Evolutionary conservation across 306 rosid genomes (phyloP), one percentile per base, ranked within the genome.

Genomic region (Hippophae tibetana): DNA sequence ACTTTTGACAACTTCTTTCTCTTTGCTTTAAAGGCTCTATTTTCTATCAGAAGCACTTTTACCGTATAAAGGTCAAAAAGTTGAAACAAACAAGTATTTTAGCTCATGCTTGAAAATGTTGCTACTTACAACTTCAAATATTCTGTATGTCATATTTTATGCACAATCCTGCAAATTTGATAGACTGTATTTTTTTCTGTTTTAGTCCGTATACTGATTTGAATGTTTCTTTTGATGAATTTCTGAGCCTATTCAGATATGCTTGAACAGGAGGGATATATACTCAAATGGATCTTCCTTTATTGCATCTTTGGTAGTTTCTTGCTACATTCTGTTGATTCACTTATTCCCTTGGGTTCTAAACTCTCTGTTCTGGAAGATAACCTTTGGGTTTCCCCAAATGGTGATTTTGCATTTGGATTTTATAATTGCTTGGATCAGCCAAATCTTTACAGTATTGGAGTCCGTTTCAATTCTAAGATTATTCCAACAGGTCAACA

Each of bases 351-450:
- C 1, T 66, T 89, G 73, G 94, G 78, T 68, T 89, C 94, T 4
- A 81, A 79, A 62, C 78, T 89, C 64, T 73, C 72, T 57, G 83
- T 69, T 38, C 69, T 38, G 13, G 88, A 77, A 13, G 73, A 67
- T 66, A 68, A 69, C 51, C 57, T 8, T 51, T 89, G 96, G 94
- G 67, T 79, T 77, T 89, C 94, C 65, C 57, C 84, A 9, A 83
- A 77, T 72, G 88, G 90, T 25, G 84, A 85, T 68, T 89, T 82
- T 54, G 88, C 90, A 43, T 65, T 89, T 12, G 86, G 90, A 61
- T 83, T 89, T 80, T 85, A 82, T 52, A 71, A 60, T 74, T 52
- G 25, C 25, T 44, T 79, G 9, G 83, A 83, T 61, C 80, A 81
- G 56, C 86, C 76, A 43, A 76, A 79, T 69, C 82, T 49, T 57